Evolutionary conservation across 2,329 filamentous ascomycete genomes (phyloP).

Genomic region (Dactylonectria estremocensis): DNA sequence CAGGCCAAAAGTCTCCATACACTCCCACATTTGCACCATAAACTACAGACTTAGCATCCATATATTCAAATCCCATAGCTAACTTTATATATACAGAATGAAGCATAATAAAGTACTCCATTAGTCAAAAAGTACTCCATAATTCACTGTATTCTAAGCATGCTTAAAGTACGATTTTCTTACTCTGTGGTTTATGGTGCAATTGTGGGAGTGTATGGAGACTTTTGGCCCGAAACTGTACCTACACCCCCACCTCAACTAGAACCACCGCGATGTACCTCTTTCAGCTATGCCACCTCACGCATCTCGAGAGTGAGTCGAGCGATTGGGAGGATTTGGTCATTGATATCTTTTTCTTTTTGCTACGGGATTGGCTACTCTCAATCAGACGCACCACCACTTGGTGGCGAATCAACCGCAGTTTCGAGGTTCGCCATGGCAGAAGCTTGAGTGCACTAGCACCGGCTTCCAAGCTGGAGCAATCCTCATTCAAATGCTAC

Average conservation of each 20-base stretch:
- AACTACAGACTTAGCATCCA: too few species aligned
- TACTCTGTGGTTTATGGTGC: too few species aligned
- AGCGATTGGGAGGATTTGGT: slow-evolving; percentile 22
- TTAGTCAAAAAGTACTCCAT: too few species aligned
- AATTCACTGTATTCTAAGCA: too few species aligned
- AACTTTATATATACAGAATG: too few species aligned
- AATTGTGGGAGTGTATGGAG: too few species aligned
- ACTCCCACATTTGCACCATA: too few species aligned
- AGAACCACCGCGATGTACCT: background rate
- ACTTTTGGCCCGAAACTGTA: too few species aligned
- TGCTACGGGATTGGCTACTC: slow-evolving; percentile 44
- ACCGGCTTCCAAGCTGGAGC: slow-evolving; percentile 41
- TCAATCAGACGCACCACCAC: slow-evolving; percentile 46
- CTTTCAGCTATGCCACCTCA: background rate
- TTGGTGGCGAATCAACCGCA: slow-evolving; percentile 47
- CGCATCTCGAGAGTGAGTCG: background rate
- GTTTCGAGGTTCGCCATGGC: slow-evolving; percentile 44
- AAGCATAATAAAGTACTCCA: too few species aligned
- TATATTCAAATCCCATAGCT: too few species aligned
- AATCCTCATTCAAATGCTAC: slow-evolving; percentile 40
- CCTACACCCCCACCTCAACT: background rate
- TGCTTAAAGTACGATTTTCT: too few species aligned
- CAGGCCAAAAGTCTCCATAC: too few species aligned
- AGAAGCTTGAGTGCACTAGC: slow-evolving; percentile 49
- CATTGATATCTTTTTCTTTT: slow-evolving; percentile 41